Evolutionary conservation across 352 stramenopile genomes (phyloP), one percentile per base, ranked within the genome.

Genomic region (Plasmopara viticola): DNA sequence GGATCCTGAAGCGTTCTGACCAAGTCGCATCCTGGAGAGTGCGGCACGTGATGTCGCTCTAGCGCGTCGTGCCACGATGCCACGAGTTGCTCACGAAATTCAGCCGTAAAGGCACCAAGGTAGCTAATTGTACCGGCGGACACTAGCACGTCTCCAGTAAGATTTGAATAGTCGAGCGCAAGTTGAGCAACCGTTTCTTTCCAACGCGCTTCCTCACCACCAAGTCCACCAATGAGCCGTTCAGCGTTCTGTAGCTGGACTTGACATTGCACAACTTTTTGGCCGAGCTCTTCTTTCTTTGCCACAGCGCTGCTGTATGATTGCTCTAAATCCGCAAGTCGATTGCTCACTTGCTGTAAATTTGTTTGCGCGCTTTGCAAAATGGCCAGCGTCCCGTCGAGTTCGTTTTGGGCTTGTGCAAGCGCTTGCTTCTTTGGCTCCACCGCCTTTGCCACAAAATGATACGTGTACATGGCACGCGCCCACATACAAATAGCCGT

Each of bases 401-500:
- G 58, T 51, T 95, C 84, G 2, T 64, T 72, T 51, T 96, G 85
- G 1, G 91, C 90, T 14, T 79, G 68, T 0, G 83, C 82, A 9
- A 97, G 64, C 6, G 88, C 83, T 28, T 93, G 73, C 20, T 94
- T 93, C 78, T 97, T 97, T 0, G 90, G 90, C 38, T 96, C 90
- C 13, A 97, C 90, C 51, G 94, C 80, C 31, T 92, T 87, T 0
- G 89, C 86, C 7, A 97, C 82, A 31, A 88, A 91, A 59, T 97
- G 78, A 63, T 96, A 97, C 44, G 86, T 96, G 65, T 96, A 87
- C 90, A 97, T 97, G 17, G 90, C 90, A 4, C 88, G 81, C 17
- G 94, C 85, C 88, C 88, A 97, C 86, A 95, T 95, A 54, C 89
- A 97, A 34, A 97, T 94, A 13, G 86, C 89, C 7, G 82, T 95